Conservation (phyloP, 345 rosid genomes). For the Durio zibethinus region DNA sequence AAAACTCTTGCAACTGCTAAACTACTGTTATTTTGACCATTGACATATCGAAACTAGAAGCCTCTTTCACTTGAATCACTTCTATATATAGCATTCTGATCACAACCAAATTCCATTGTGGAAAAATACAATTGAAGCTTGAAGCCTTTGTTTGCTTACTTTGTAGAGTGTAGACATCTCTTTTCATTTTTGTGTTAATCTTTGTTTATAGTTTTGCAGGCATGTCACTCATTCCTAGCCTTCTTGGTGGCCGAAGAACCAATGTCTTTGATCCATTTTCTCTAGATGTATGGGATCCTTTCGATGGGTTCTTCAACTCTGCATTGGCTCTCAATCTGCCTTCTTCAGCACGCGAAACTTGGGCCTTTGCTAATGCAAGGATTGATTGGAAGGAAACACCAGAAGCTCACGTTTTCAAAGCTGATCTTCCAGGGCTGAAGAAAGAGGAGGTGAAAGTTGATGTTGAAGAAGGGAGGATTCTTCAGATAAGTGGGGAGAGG, state of each 20-base stretch:
- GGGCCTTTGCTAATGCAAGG: conserved; percentile 24
- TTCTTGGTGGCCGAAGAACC: conserved; percentile 21
- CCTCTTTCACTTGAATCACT: neutral
- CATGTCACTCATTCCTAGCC: conserved; percentile 19
- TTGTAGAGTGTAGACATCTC: no score
- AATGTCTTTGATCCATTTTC: conserved; percentile 27
- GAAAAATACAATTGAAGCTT: neutral
- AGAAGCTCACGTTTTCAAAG: conserved; percentile 37
- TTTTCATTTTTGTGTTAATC: no score
- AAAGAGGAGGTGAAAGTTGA: conserved; percentile 47
- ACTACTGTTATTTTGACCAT: neutral
- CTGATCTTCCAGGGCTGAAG: conserved; percentile 42
- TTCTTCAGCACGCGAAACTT: conserved; percentile 25
- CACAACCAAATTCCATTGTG: neutral
- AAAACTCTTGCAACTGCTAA: neutral
- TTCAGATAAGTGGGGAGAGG: conserved; percentile 36
- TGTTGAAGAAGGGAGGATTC: conserved; percentile 35
- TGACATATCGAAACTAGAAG: neutral
- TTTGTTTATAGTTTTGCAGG: neutral
- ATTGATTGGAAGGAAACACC: conserved; percentile 49
- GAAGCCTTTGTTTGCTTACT: neutral
- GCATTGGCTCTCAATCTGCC: conserved; percentile 4
- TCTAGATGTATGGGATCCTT: conserved; percentile 30
- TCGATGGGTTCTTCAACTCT: conserved; percentile 16
- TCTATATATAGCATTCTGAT: conserved; percentile 1